Evolutionary conservation across 1,139 yeast species (phyloP), one percentile per base, ranked within the genome.

Genomic region (Zygosaccharomyces sapae): DNA sequence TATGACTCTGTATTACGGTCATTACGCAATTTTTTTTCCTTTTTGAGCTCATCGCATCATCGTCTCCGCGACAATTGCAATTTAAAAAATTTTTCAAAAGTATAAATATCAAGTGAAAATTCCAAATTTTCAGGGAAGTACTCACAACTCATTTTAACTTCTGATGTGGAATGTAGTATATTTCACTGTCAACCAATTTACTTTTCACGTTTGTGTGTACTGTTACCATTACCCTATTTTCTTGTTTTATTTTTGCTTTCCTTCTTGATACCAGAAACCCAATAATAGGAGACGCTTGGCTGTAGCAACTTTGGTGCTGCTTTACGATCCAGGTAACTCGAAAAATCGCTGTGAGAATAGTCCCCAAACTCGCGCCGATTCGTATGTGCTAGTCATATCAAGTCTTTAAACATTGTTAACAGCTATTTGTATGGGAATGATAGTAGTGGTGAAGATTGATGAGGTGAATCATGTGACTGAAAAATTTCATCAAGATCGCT

Each of bases 131-230:
- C 6, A 12, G 13, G 12, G 22, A 33, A 6, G 18, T 20, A 31
- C 13, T 30, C 35, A n/a, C n/a, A n/a, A 37, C 30, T 42, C n/a
- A 2, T n/a, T 4, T 12, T 10, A 5, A 10, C 31, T n/a, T 33
- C 20, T 24, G 9, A 22, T 13, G 10, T n/a, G n/a, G 16, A 29
- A 7, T 38, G 16, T 18, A 35, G 53, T 53, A 49, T 54, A 49
- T 53, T 53, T 49, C 43, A 38, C 47, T 38, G 43, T 44, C 50
- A 39, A 51, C 52, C 51, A 53, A 42, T 53, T 53, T 47, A 38
- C 46, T 53, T 54, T 53, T 46, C 41, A 33, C n/a, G 16, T 43
- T 46, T 34, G 30, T 34, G 34, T 39, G 43, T 33, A 24, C 34
- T 36, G 36, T 38, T 42, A 47, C 43, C n/a, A 16, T 35, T 40